Conservation (phyloP, 805 yeast species). For the Starmerella floricola region DNA sequence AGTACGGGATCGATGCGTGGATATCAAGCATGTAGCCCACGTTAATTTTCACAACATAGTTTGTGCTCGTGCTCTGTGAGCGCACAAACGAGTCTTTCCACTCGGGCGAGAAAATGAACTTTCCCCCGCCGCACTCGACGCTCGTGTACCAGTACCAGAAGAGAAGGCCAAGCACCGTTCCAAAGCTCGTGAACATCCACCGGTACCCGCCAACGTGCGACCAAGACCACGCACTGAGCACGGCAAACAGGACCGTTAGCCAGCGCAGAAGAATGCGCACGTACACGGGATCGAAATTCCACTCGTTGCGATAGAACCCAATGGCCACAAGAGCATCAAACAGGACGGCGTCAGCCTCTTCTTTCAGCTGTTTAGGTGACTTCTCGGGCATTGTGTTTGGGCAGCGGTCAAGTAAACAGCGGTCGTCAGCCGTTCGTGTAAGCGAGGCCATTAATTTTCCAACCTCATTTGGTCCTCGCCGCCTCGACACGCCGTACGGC, state of each 20-base stretch:
- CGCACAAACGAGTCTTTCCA: conserved; percentile 16
- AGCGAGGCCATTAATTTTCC: too few relatives aligned
- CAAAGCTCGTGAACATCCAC: conserved; percentile 15
- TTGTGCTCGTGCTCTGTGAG: conserved; percentile 11
- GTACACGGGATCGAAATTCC: conserved; percentile 18
- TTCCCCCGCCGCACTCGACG: conserved; percentile 19
- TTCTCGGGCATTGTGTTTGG: not conserved
- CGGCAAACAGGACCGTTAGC: conserved; percentile 3
- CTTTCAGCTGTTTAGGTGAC: not conserved
- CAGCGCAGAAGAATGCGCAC: conserved; percentile 14
- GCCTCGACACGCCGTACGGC: too few relatives aligned
- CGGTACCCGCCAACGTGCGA: conserved; percentile 8
- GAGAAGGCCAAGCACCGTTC: conserved; percentile 6
- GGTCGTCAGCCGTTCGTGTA: too few relatives aligned
- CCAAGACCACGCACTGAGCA: conserved; percentile 10
- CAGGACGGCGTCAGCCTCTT: conserved; percentile 8
- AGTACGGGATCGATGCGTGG: conserved; percentile 14
- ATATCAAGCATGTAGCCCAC: conserved; percentile 14
- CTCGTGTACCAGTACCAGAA: conserved; percentile 14
- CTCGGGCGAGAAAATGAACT: conserved; percentile 16
- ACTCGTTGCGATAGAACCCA: conserved; percentile 14
- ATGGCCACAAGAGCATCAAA: conserved; percentile 9
- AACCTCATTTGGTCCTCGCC: too few relatives aligned
- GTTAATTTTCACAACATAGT: conserved; percentile 10
- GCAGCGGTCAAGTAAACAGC: not conserved